phyloP scores from a whole-genome alignment of 108 stramenopile species.

The Nitzschia sp. region DNA sequence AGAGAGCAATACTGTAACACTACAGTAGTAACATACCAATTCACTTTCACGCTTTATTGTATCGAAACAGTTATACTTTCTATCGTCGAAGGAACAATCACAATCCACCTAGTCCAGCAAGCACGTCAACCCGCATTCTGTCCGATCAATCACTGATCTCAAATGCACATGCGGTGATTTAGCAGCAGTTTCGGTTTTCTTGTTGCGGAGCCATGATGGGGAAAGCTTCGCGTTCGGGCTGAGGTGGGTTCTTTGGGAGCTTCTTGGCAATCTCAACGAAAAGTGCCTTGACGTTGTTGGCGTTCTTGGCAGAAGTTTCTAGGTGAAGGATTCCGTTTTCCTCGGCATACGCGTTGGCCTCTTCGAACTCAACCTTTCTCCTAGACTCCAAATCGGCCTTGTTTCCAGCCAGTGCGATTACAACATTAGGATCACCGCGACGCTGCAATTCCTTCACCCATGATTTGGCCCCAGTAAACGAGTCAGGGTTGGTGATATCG shows the following conservation, averaged over 20 bases:
- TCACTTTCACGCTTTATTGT: too few relatives aligned
- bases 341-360: constrained; percentile 92
- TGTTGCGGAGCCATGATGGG: constrained; percentile 84
- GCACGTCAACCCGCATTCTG: too few relatives aligned
- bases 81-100: too few relatives aligned
- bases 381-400: constrained; percentile 89
- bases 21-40: too few relatives aligned
- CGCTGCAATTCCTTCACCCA: constrained; percentile 99
- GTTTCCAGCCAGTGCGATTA: constrained; percentile 98
- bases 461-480: constrained; percentile 95
- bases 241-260: constrained; percentile 87
- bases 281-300: constrained; percentile 91
- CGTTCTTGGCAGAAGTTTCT: constrained; percentile 96
- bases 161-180: too few relatives aligned
- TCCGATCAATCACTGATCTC: too few relatives aligned
- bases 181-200: constrained; percentile 89
- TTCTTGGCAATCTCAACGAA: constrained; percentile 93
- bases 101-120: too few relatives aligned
- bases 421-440: constrained; percentile 96
- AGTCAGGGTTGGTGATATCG: constrained; percentile 96
- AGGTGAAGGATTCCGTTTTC: constrained; percentile 94
- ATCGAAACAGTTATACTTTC: too few relatives aligned
- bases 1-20: too few relatives aligned
- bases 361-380: constrained; percentile 89
- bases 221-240: constrained; percentile 93